Evolutionary conservation across 2,329 filamentous ascomycete species (phyloP).

Genomic region (Nemania serpens): DNA sequence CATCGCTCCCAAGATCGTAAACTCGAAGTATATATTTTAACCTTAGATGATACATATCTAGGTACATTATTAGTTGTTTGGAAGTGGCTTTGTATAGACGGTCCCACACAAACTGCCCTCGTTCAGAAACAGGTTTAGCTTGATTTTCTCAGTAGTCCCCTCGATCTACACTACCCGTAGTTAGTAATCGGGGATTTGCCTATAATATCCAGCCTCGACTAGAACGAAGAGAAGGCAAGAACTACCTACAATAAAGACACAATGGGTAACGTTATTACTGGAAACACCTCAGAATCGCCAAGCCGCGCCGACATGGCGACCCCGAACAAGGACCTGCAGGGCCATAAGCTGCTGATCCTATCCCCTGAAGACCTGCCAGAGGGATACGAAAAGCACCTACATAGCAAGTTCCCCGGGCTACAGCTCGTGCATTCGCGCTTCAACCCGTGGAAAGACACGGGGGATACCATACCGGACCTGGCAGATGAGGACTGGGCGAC

Average conservation of each 20-base stretch:
- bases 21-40: no score
- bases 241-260: neutral
- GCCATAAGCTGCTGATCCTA: slow-evolving; percentile 55
- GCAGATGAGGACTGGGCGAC: slow-evolving; percentile 48
- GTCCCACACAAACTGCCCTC: no score
- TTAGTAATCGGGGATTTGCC: no score
- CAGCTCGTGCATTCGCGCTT: slow-evolving; percentile 44
- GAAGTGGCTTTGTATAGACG: no score
- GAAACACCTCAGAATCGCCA: neutral
- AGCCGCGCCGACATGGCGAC: neutral
- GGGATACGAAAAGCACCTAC: slow-evolving; percentile 45
- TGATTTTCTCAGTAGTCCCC: no score
- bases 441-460: slow-evolving; percentile 34
- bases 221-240: no score
- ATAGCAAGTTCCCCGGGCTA: slow-evolving; percentile 50
- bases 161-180: no score
- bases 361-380: slow-evolving; percentile 41
- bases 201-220: no score
- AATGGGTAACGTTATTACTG: slow-evolving; percentile 22
- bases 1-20: no score
- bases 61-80: no score
- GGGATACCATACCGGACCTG: slow-evolving; percentile 38
- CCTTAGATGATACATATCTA: no score
- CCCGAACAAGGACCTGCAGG: slow-evolving; percentile 44
- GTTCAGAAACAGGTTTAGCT: no score